These are phyloP conservation scores for Suillus americanus DNA, from an alignment of 768 basidiomycete genomes.

Conservation along the genomic window DNA sequence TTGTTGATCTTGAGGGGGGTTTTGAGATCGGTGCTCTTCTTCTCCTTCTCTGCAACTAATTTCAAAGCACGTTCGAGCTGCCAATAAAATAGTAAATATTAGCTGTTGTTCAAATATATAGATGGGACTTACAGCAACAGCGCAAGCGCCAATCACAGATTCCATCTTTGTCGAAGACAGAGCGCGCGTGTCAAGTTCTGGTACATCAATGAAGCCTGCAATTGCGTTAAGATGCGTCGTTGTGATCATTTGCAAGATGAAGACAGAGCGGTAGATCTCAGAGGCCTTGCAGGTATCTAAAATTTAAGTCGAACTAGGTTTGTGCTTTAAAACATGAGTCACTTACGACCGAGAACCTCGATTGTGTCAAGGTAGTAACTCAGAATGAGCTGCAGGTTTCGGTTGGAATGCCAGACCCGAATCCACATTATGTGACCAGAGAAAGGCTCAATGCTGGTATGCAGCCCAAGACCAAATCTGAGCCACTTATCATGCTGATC, in stretches of 20 bases:
- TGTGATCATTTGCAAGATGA: conserved; percentile 7
- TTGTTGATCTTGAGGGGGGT: conserved; percentile 6
- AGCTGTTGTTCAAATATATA: neutral
- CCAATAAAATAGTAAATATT: neutral
- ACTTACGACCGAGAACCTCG: no score
- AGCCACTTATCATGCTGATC: no score
- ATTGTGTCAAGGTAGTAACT: no score
- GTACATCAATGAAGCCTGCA: conserved; percentile 3
- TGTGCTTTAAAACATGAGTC: no score
- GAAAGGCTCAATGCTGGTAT: no score
- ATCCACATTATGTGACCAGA: no score
- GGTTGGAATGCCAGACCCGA: no score
- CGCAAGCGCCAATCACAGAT: neutral
- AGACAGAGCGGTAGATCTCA: neutral
- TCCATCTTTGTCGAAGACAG: neutral
- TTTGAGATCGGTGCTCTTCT: neutral
- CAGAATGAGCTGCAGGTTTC: no score
- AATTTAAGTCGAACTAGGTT: no score
- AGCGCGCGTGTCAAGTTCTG: neutral
- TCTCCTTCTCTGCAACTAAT: neutral
- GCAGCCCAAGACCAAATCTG: no score
- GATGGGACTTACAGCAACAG: neutral
- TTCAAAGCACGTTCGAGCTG: neutral
- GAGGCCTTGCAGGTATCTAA: neutral
- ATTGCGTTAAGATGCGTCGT: conserved; percentile 4